Evolutionary conservation across 2,329 filamentous ascomycete genomes (phyloP), one percentile per base, ranked within the genome.

Genomic region (Ophiocordyceps camponoti-saundersi): DNA sequence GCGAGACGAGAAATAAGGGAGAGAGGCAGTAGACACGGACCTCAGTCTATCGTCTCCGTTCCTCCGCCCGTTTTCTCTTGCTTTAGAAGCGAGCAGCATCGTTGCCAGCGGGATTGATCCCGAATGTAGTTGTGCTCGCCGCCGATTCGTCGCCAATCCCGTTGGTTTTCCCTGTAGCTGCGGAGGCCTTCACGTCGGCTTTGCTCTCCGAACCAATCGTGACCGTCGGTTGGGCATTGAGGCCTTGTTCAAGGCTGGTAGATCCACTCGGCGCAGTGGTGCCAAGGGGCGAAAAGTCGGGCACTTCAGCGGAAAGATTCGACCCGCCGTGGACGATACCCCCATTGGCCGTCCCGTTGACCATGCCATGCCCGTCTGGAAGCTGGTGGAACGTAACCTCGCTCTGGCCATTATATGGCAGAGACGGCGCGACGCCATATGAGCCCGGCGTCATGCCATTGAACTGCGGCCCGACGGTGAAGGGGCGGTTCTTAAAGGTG

Each of bases 211-310:
- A 26, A 20, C 44, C 40, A 6, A 29, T 44, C 43, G 43, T 12
- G 12, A 3, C 43, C 29, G 18, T 21, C 3, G 43, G 12, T 13
- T 44, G 8, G n/a, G 16, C 6, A 3, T 16, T 12, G n/a, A 18
- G 12, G 8, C 18, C 47, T 21, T 44, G 36, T 15, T 32, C 36
- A 29, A 20, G 20, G 21, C 43, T 16, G 47, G 21, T 29, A 12
- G 43, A 32, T 15, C 47, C 47, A 12, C 42, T 44, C 41, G 50
- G 46, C 6, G 39, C 26, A 26, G 45, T 16, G 11, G 46, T 49
- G 20, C 57, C 61, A 6, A 61, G 59, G 23, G 64, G 64, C 13
- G 64, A 60, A 51, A 67, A 67, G 50, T 64, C 63, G 0, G 64
- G 63, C 5, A 66, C 65, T 45, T 62, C 57, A 15, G 64, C 63